Base-by-base conservation (phyloP, 164 flowering plant species). In the Umbilicus rupestris region DNA sequence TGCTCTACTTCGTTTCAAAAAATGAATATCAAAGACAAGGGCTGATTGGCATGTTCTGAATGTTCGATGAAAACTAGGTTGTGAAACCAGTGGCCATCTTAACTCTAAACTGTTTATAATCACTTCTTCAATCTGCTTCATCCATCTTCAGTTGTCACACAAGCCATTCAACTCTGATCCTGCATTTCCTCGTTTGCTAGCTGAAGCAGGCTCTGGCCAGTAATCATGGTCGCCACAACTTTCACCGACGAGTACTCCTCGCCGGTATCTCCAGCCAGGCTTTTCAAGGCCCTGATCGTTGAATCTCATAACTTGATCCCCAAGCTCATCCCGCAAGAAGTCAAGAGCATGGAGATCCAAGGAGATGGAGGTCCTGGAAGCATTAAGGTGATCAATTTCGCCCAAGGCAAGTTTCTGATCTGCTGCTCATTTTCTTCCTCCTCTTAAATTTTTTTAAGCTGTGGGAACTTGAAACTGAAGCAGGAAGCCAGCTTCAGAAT, bases 321-420 rank as follows among this genome's bases (percentile, higher is more conserved):
- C 2, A 52, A 24, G 31, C 59, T 52, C 31, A 26, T 52, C 16
- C 59, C 59, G 28, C 31, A 52, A 12, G 59, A 31, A 8, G 59
- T 52, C 28, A 52, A 24, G 59, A 24, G 59, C 31, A 52, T 52
- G 17, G 59, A 52, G 31, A 52, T 52, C 20, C 59, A 24, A 10
- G 59, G 59, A 16, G 59, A 52, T 52, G 59, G 59, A 52, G 59
- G 59, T 11, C 3, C 20, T 52, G 59, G 59, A 24, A 52, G 59
- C 5, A 52, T 52, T n/a, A 52, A 26, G 16, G 59, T 26, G 9
- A 26, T 52, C 59, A 52, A 52, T 26, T 52, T 52, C 31, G 30
- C 59, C 15, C 7, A 24, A 52, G 31, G 59, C 17, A 52, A 52
- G 31, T 52, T 26, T 55, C 29, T 9, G 3, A 11, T 55, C 58